Percentiles rank a stretch among this genome's conserved stretches.
Conservation (phyloP, 371 early-diverging fungal genomes). For the Mucor velutinosus region DNA sequence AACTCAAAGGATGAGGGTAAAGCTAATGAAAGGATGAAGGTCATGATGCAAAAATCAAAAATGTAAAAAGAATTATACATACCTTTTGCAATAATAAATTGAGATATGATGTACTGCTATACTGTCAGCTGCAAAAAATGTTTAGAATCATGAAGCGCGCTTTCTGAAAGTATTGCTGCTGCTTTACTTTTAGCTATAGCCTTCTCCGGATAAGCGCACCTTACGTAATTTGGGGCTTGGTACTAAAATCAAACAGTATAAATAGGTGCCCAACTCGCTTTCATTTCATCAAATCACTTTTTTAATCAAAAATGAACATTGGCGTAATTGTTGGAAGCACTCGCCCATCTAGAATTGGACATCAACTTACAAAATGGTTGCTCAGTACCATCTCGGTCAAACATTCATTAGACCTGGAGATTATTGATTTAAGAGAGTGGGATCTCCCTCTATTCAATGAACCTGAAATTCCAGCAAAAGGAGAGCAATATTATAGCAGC, state of each 20-base stretch:
- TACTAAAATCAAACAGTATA: neutral
- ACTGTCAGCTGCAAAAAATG: no score
- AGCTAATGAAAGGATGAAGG: neutral
- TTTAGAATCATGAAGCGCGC: no score
- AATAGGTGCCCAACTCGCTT: neutral
- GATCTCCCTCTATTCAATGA: constrained; percentile 11
- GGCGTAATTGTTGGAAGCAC: constrained; percentile 13
- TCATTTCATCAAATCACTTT: neutral
- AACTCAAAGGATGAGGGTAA: constrained; percentile 13
- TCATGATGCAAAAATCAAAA: neutral
- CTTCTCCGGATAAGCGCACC: neutral
- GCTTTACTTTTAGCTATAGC: no score
- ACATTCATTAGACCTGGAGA: neutral
- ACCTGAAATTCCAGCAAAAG: constrained; percentile 13
- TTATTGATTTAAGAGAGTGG: constrained; percentile 9
- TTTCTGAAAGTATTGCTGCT: neutral
- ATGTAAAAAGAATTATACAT: neutral
- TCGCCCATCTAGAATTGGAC: neutral
- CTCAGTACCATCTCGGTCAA: neutral
- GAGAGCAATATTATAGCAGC: neutral
- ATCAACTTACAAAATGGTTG: constrained; percentile 4
- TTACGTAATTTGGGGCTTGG: neutral
- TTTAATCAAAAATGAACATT: neutral
- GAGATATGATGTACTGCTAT: no score
- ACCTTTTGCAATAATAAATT: no score